Evolutionary conservation across 768 basidiomycete species (phyloP), one percentile per base, ranked within the genome.

Genomic region (Gloeopeniophorella convolvens): DNA sequence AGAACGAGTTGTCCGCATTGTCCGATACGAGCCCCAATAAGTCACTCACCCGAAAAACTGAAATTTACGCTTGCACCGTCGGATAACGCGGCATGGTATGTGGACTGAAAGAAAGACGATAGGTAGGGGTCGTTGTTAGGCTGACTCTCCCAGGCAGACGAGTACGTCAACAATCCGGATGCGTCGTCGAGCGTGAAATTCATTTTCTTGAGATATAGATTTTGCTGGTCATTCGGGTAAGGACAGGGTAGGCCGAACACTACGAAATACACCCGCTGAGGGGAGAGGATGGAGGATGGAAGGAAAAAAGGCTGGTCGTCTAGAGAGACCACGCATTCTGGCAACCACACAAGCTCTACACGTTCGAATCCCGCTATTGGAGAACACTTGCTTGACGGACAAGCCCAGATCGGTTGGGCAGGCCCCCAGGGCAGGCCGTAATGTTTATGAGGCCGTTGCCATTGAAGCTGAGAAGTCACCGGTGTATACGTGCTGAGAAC

Each of bases 161-260:
- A 58, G 48, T 58, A 66, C 18, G 42, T 34, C 39, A 66, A 51
- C 50, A 59, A 32, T 6, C 56, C 45, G 27, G 58, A 51, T 9
- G 61, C 42, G 58, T 66, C 65, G 61, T 66, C 65, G 42, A 66
- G 51, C 5, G 65, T 63, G 57, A 60, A 62, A 59, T 63, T 66
- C 58, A 59, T 59, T 12, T 10, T 10, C 13, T n/a, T n/a, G n/a
- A n/a, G n/a, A n/a, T n/a, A n/a, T 13, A 15, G 2, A 4, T 34
- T 16, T 34, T 34, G 33, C 33, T 16, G 13, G 33, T 34, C 33
- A 34, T 34, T 16, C 18, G 18, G 13, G 18, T 34, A 12, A 34
- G 33, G 33, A 12, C 13, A 34, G 33, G 13, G 33, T 34, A 34
- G n/a, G n/a, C n/a, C n/a, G n/a, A n/a, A n/a, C n/a, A n/a, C n/a